Evolutionary conservation across 208 protist genomes (phyloP).

Genomic region (Balamuthia mandrillaris): DNA sequence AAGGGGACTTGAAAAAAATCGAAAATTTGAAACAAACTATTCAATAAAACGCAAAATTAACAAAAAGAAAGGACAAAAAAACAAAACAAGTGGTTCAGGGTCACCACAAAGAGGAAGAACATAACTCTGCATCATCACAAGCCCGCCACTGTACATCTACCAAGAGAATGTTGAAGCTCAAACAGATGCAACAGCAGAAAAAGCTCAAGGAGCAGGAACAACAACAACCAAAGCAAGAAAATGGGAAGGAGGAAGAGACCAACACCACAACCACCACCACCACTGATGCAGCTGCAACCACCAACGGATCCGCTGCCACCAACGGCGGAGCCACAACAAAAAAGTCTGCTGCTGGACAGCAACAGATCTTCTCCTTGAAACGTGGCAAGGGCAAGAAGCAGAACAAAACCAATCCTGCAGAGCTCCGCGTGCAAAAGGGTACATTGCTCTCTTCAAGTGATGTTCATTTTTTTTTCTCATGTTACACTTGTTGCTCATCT

Average conservation of each 20-base stretch:
- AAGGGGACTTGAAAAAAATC: too few species aligned
- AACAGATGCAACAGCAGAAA: slow-evolving; percentile 22
- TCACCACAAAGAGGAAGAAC: too few species aligned
- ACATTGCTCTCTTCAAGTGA: not conserved
- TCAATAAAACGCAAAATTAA: too few species aligned
- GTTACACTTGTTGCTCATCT: not conserved
- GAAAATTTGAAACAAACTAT: too few species aligned
- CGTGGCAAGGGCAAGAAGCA: slow-evolving; percentile 22
- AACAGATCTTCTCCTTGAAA: not conserved
- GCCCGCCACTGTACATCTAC: too few species aligned
- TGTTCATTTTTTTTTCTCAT: not conserved
- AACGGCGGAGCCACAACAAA: not conserved
- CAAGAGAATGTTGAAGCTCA: slow-evolving; percentile 30
- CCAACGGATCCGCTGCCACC: not conserved
- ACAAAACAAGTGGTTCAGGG: too few species aligned
- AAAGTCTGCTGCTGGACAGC: not conserved
- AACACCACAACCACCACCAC: not conserved
- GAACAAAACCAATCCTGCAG: slow-evolving; percentile 30
- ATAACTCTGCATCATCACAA: too few species aligned
- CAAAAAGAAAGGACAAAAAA: too few species aligned
- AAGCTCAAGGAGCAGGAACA: too few species aligned
- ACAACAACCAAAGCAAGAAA: not conserved
- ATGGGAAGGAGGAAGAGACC: not conserved
- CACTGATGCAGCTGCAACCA: not conserved
- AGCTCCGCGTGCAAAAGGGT: slow-evolving; percentile 40